Base-by-base conservation (phyloP, 257 asterid species). In the Solanum sejunctum region DNA sequence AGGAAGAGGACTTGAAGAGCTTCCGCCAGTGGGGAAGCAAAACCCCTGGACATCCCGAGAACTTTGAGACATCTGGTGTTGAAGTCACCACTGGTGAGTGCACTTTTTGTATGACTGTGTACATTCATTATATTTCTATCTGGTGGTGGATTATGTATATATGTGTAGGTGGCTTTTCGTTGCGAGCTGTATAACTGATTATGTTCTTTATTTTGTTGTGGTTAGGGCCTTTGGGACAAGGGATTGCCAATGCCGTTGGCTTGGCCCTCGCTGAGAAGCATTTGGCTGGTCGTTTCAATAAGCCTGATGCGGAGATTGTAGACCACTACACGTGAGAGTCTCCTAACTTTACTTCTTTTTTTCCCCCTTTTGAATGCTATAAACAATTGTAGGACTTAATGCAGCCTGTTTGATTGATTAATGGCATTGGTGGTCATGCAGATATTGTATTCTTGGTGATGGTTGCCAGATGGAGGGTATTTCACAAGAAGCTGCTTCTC, bases 401-500 rank as follows among this genome's bases (percentile, higher is more conserved):
- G 58, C 52, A 41, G 21, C 61, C 54, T 88, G 49, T 63, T 83
- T 84, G 55, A 77, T 81, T 89, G 64, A 84, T 85, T 81, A 67
- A 88, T 85, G 83, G 75, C 69, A 86, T 82, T 84, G 85, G 49
- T 63, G 82, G 56, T 61, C 85, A 36, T 47, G 20, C 86, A 94
- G 98, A 57, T 94, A 93, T 79, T n/a, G 2, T 69, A 90, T 94
- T 60, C 88, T 93, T 32, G 98, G 98, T 72, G 98, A 94, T 89
- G 98, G 98, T 13, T 94, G 98, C 83, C 94, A 92, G 87, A 94
- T 94, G 98, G 98, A 94, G 92, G 98, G 98, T 84, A 89, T 94
- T 84, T 85, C 98, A 12, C 92, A 94, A 45, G 98, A 94, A 88
- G 98, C 92, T 28, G 89, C 92, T 90, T 94, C 98, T 85, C 92